These are phyloP conservation scores for Triticum urartu DNA, from an alignment of 176 grass and related monocot genomes.

Conservation along the genomic window DNA sequence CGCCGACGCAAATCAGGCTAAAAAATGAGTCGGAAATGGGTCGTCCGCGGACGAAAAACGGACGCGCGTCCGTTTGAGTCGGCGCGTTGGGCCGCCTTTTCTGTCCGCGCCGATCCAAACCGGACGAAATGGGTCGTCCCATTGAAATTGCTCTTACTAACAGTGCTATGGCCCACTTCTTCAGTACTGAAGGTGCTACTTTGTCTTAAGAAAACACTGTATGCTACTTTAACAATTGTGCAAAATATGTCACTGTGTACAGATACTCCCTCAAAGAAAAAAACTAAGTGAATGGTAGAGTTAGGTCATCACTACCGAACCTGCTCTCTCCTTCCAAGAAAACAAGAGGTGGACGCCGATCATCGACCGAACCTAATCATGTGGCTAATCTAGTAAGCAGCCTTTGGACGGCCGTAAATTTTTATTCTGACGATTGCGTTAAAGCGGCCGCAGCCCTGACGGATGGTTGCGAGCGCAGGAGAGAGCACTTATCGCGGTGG, in stretches of 20 bases:
- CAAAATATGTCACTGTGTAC: background rate
- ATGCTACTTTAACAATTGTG: background rate
- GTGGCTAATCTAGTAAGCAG: background rate
- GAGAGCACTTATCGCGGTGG: conserved; percentile 44
- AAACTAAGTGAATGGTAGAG: background rate
- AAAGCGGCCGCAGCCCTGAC: conserved; percentile 14
- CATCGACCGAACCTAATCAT: conserved; percentile 35
- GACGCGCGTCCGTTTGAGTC: too few species aligned
- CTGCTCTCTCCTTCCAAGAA: background rate
- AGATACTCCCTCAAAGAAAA: background rate
- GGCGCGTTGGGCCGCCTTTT: too few species aligned
- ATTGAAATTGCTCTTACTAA: background rate
- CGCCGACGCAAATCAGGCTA: too few species aligned
- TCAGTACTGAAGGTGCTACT: background rate
- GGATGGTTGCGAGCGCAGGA: conserved; percentile 30
- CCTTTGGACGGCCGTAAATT: conserved; percentile 18
- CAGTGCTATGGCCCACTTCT: background rate
- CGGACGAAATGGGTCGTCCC: too few species aligned
- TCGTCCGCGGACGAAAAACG: too few species aligned
- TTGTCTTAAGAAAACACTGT: background rate
- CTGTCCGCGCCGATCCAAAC: too few species aligned
- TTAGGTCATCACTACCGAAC: conserved; percentile 39
- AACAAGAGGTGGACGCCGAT: background rate
- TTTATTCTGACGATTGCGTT: background rate
- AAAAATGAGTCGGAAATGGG: too few species aligned